phyloP scores from a whole-genome alignment of 2,329 filamentous ascomycete genomes.

The Botrytis tulipae region DNA sequence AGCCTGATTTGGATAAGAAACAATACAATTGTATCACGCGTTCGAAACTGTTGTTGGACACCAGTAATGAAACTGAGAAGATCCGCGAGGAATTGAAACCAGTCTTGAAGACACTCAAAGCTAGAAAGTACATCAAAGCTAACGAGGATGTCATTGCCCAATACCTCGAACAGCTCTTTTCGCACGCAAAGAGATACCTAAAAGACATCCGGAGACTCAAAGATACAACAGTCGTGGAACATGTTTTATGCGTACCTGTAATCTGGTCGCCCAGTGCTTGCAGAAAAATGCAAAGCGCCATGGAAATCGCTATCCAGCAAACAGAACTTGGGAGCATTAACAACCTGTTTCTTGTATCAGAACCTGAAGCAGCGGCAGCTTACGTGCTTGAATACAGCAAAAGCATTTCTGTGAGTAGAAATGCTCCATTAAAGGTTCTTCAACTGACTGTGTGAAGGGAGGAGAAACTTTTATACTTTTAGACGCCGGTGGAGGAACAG shows the following conservation, averaged over 20 bases:
- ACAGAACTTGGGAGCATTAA: conserved; percentile 25
- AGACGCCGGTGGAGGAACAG: conserved; percentile 35
- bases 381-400: conserved; percentile 19
- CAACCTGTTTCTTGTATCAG: conserved; percentile 35
- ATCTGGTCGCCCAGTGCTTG: conserved; percentile 25
- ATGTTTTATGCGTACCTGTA: conserved; percentile 25
- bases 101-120: conserved; percentile 18
- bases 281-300: conserved; percentile 26
- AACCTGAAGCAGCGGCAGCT: conserved; percentile 22
- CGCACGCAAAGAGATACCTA: conserved; percentile 22
- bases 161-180: conserved; percentile 25
- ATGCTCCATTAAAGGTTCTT: not conserved
- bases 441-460: conserved; percentile 16
- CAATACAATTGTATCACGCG: conserved; percentile 21
- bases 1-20: conserved; percentile 17
- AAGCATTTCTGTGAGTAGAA: conserved; percentile 14
- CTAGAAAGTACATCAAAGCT: conserved; percentile 10
- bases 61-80: conserved; percentile 20
- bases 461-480: conserved; percentile 32
- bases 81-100: conserved; percentile 22
- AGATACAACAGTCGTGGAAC: conserved; percentile 17
- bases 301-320: conserved; percentile 20
- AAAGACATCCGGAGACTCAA: not conserved
- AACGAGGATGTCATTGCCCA: conserved; percentile 26
- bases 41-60: conserved; percentile 27